Base-by-base conservation (phyloP, 805 yeast species). In the Starmerella bombicola region DNA sequence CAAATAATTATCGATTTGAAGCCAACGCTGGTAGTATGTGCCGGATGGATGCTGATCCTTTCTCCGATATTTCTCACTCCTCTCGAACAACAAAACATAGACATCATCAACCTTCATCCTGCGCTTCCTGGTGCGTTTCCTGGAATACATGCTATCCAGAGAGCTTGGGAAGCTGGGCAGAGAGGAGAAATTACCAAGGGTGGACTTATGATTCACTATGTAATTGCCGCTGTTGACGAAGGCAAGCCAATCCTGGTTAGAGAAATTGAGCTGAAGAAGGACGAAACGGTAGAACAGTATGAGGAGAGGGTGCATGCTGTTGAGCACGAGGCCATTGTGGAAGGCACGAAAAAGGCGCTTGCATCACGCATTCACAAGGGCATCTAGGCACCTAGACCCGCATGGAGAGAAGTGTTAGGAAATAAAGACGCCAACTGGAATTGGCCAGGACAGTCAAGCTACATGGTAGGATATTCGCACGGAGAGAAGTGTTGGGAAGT, bases 71-170 rank as follows among this genome's bases (percentile, higher is more conserved):
- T 84, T 50, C 66, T 91, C 45, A 62, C 65, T 30, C 85, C 86
- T 3, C 60, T 86, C 25, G 73, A 67, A 37, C 58, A 69, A 2
- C 73, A 69, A 3, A 65, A 69, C 1, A 70, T 85, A 22, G 82
- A 86, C 28, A 86, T 91, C 48, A 85, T 91, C 54, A 91, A 91
- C 56, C 66, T 91, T 45, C 98, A 91, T 59, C 98, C 98, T 4
- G 97, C 98, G 0, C 72, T 91, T 45, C 98, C 98, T 1, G 95
- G 95, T 21, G 85, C 85, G 4, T 91, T 88, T 66, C 97, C 88
- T 43, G 98, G 98, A 4, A 88, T 93, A 9, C 85, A 83, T 63
- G 97, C 98, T 9, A 91, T 91, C 45, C 95, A 91, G 54, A 69
- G 97, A 55, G 94, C 96, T 1, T 91, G 93, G 88, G 68, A 84